These are phyloP conservation scores for Candida pseudofarinosa DNA, from an alignment of 805 yeast genomes.

Conservation along the genomic window DNA sequence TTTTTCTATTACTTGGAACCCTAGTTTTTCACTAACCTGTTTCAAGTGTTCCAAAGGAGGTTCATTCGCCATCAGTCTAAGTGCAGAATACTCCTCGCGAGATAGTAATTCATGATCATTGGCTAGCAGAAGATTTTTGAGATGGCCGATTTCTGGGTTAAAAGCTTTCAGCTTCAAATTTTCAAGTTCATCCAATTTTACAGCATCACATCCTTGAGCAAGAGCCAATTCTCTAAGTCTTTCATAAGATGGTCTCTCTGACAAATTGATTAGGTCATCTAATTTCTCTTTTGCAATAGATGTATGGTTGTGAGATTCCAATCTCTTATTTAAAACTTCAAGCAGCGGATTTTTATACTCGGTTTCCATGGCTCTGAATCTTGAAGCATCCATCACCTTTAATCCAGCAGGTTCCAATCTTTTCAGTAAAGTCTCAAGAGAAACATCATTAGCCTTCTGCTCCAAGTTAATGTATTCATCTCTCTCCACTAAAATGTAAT, in stretches of 20 bases:
- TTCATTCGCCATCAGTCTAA: conserved; percentile 12
- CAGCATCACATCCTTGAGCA: conserved; percentile 11
- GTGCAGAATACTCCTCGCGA: conserved; percentile 13
- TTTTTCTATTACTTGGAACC: conserved; percentile 2
- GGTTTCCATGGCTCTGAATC: conserved; percentile 17
- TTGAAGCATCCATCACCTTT: conserved; percentile 13
- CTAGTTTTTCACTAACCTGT: conserved; percentile 14
- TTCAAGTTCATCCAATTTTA: conserved; percentile 16
- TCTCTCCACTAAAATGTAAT: conserved; percentile 7
- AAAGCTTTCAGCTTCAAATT: conserved; percentile 15
- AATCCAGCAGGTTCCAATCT: conserved; percentile 14
- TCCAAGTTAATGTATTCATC: conserved; percentile 4
- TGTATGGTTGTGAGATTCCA: conserved; percentile 12
- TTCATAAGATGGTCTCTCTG: conserved; percentile 18
- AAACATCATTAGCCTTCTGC: neutral
- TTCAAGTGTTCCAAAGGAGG: conserved; percentile 23
- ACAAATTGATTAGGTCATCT: conserved; percentile 8
- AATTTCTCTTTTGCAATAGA: conserved; percentile 15
- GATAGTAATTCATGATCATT: conserved; percentile 30
- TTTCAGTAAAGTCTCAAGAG: conserved; percentile 10
- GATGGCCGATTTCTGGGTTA: conserved; percentile 15
- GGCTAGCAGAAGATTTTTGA: conserved; percentile 15
- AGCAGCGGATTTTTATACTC: conserved; percentile 20
- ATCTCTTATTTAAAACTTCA: conserved; percentile 17
- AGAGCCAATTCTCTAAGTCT: conserved; percentile 18